phyloP scores from a whole-genome alignment of 768 basidiomycete species.

The Mycena galericulata region DNA sequence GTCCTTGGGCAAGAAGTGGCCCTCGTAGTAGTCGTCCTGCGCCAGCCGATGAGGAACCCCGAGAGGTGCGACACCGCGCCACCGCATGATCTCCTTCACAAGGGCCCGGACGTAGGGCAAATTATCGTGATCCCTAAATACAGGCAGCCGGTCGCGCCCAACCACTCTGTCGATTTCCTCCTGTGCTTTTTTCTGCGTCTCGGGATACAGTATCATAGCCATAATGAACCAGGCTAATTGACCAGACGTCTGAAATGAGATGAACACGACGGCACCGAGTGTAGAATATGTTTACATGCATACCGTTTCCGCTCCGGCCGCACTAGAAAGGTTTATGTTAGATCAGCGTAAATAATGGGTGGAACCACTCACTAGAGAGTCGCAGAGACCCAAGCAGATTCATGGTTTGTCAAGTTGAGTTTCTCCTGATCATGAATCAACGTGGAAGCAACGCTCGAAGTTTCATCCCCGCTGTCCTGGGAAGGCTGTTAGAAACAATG shows the following conservation, averaged over 20 bases:
- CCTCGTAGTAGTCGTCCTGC: slow-evolving; percentile 46
- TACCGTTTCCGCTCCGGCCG: slow-evolving; percentile 37
- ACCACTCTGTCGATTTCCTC: slow-evolving; percentile 28
- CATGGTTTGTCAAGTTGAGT: slow-evolving; percentile 16
- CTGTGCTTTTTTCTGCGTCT: neutral
- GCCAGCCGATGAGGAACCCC: slow-evolving; percentile 34
- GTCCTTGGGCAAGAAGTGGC: slow-evolving; percentile 42
- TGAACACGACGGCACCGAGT: slow-evolving; percentile 30
- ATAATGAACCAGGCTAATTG: slow-evolving; percentile 36
- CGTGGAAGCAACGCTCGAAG: slow-evolving; percentile 19
- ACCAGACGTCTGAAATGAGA: slow-evolving; percentile 33
- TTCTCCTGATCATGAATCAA: slow-evolving; percentile 22
- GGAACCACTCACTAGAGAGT: slow-evolving; percentile 17
- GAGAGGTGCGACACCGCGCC: slow-evolving; percentile 29
- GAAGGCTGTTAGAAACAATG: neutral
- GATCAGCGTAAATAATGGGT: neutral
- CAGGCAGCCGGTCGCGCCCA: slow-evolving; percentile 37
- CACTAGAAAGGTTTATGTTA: slow-evolving; percentile 7
- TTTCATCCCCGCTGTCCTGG: slow-evolving; percentile 24
- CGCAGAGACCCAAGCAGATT: slow-evolving; percentile 30
- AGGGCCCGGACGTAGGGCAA: slow-evolving; percentile 40
- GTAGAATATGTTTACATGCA: slow-evolving; percentile 24
- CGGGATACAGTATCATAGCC: slow-evolving; percentile 1
- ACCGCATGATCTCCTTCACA: slow-evolving; percentile 40
- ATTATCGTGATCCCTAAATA: slow-evolving; percentile 33